Evolutionary conservation across 495 filamentous ascomycete genomes (phyloP), one percentile per base, ranked within the genome.

Genomic region (Chaetomidium leptoderma): DNA sequence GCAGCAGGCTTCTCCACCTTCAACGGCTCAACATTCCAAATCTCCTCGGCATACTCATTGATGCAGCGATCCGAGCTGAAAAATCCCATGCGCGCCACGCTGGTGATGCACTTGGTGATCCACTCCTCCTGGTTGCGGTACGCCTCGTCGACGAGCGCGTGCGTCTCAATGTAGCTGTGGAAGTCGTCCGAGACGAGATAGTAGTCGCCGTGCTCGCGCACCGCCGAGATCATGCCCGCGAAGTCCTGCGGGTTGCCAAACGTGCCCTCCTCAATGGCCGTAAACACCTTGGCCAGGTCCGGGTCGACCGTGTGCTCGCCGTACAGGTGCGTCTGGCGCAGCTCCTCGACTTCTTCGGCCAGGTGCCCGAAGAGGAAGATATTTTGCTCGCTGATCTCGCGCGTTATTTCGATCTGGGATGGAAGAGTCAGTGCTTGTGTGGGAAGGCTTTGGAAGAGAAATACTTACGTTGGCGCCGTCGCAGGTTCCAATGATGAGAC

Each of bases 321-420:
- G 72, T 93, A 97, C 59, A 81, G 84, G 74, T 98, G 95, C 10
- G 82, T 79, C 74, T 97, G 90, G 29, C 93, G 95, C 42, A 98
- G 86, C 29, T 97, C 91, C 65, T 97, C 93, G 54, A 97, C 95
- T 65, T 97, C 89, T 75, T 98, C 95, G 59, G 93, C 89, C 7
- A 98, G 83, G 69, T 91, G 93, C 43, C 93, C 93, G 66, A 98
- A 97, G 68, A 97, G 87, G 83, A 97, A 98, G 72, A 97, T 97
- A 76, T 97, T 97, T 63, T 87, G 82, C 60, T 97, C 88, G 63
- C 91, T 89, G 63, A 97, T 89, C 74, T 98, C 95, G 54, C 95
- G 91, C 6, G 93, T 97, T 68, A 98, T 97, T 78, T 97, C 91
- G 68, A 96, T 96, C 89, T 93, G 24, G 24, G 26, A 2, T 29